Percentiles rank a stretch among this genome's conserved stretches.
phyloP scores from a whole-genome alignment of 148 eudicot genomes.

The Arbutus unedo region DNA sequence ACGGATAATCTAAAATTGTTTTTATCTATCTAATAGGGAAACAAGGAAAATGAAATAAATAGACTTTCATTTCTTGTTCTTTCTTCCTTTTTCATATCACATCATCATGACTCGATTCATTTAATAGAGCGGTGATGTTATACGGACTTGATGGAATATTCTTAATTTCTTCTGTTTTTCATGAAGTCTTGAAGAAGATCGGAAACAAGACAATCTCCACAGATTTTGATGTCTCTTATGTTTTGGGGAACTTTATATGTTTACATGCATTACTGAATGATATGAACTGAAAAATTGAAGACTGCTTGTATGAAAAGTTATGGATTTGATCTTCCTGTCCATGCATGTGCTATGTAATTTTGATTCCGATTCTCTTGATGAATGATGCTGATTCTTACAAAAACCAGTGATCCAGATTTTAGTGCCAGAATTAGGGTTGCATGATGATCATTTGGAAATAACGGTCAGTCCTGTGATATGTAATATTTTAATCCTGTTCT shows the following conservation, averaged over 20 bases:
- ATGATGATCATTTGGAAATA: no score
- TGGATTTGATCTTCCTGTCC: no score
- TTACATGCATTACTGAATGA: not conserved
- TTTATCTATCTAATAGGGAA: not conserved
- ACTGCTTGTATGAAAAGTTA: no score
- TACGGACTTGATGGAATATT: not conserved
- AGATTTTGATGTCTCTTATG: not conserved
- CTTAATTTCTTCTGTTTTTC: not conserved
- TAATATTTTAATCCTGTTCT: no score
- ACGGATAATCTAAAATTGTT: not conserved
- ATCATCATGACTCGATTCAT: not conserved
- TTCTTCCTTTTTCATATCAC: not conserved
- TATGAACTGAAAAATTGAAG: not conserved
- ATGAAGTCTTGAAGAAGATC: not conserved
- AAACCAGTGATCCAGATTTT: no score
- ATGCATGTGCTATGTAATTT: no score
- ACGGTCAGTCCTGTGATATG: no score
- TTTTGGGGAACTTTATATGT: not conserved
- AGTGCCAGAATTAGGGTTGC: no score
- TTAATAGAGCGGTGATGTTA: not conserved
- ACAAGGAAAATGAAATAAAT: not conserved
- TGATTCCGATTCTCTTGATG: no score
- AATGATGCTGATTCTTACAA: no score
- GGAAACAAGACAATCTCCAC: not conserved
- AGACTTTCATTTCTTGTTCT: not conserved